Evolutionary conservation across 306 rosid species (phyloP).

Genomic region (Morella rubra): DNA sequence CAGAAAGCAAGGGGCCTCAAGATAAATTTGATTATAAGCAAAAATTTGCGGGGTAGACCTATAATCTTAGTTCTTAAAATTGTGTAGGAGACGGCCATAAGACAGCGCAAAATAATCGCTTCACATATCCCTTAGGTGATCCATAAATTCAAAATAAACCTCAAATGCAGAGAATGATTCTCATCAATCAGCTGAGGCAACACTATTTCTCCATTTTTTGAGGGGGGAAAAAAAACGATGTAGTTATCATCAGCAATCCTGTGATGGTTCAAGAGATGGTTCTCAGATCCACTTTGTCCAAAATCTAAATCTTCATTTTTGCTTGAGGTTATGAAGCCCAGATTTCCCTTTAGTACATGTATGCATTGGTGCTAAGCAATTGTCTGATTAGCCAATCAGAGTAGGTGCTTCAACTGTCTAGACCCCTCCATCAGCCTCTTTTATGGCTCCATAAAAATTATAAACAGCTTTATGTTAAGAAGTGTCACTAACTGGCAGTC

Average conservation of each 20-base stretch:
- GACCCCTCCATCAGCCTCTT: not conserved
- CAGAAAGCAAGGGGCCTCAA: conserved; percentile 3
- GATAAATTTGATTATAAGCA: not conserved
- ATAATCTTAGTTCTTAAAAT: not conserved
- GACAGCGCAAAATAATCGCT: not conserved
- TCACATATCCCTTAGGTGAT: not conserved
- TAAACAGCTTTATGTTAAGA: not conserved
- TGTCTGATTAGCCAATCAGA: not conserved
- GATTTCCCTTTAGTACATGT: not conserved
- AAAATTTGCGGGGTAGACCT: conserved; percentile 7
- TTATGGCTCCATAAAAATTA: not conserved
- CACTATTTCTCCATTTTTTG: too few relatives aligned
- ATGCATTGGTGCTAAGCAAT: not conserved
- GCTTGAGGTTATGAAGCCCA: not conserved
- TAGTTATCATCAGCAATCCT: not conserved
- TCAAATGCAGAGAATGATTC: not conserved
- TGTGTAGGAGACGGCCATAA: not conserved
- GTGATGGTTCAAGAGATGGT: not conserved
- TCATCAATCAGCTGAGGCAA: not conserved
- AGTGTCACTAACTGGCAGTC: not conserved
- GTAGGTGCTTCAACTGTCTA: not conserved
- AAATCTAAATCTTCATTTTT: not conserved
- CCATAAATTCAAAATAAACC: not conserved
- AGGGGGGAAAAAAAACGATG: not conserved
- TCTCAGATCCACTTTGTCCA: conserved; percentile 5